Evolutionary conservation across 495 filamentous ascomycete species (phyloP), one percentile per base, ranked within the genome.

Genomic region (Lentithecium fluviatile): DNA sequence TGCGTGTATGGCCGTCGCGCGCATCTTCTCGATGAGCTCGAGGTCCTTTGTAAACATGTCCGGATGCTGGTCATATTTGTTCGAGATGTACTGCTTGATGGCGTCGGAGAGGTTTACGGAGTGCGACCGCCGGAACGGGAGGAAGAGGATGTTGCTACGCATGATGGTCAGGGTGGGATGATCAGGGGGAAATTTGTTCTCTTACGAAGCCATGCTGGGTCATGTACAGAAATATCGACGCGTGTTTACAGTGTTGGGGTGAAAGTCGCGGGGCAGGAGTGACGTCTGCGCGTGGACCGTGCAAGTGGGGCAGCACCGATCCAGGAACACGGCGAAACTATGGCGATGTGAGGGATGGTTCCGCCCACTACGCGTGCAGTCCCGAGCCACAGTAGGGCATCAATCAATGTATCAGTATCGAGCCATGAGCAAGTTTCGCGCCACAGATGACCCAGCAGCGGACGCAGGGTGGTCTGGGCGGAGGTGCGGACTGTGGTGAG

Each of bases 51-150:
- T 82, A 74, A 98, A 98, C 91, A 97, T 96, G 73, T 96, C 90
- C 53, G 95, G 94, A 73, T 96, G 94, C 71, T 98, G 94, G 75
- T 97, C 94, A 87, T 98, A 98, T 82, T 97, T 97, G 70, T 84
- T 88, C 40, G 90, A 96, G 62, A 98, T 98, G 77, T 98, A 97
- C 69, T 95, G 89, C 63, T 89, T 91, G 68, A 98, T 91, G 36
- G 93, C 87, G 65, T 79, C 75, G 36, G 90, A 87, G 37, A 97
- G 80, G 56, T 85, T 86, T 51, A 95, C 80, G 29, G 85, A 75
- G 63, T 87, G 82, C 42, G 91, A 91, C 64, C 84, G 88, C 61
- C 94, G 91, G 75, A 98, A 98, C 4, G 92, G 92, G 62, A 98
- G 74, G 75, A 83, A 78, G 40, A 77, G 68, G 50, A 78, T 76